These are phyloP conservation scores for Quercus aquifolioides DNA, from an alignment of 306 rosid genomes.

Conservation along the genomic window DNA sequence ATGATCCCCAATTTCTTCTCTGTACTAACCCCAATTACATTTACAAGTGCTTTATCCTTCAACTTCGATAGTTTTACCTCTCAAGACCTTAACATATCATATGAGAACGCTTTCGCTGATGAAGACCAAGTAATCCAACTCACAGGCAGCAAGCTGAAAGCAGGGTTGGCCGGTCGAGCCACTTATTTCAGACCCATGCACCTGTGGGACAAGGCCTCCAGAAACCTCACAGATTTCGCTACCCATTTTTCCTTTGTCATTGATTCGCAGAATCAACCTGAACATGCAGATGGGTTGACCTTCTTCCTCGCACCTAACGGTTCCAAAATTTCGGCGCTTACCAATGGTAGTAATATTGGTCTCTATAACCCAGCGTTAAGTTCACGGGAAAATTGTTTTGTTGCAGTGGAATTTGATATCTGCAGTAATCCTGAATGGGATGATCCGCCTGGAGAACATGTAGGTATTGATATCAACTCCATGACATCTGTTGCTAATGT, in stretches of 20 bases:
- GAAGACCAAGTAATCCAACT: slow-evolving; percentile 17
- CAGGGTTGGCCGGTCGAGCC: slow-evolving; percentile 28
- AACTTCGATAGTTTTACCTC: slow-evolving; percentile 11
- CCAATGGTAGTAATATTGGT: slow-evolving; percentile 21
- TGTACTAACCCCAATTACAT: not conserved
- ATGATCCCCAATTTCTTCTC: too few species aligned
- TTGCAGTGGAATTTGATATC: slow-evolving; percentile 57
- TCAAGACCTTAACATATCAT: not conserved
- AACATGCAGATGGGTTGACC: too few species aligned
- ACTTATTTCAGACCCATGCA: slow-evolving; percentile 23
- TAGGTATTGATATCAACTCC: slow-evolving; percentile 41
- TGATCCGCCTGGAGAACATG: slow-evolving; percentile 3
- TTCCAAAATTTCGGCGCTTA: slow-evolving; percentile 10
- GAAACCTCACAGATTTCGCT: too few species aligned
- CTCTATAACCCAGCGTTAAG: slow-evolving; percentile 14
- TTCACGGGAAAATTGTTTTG: slow-evolving; percentile 20
- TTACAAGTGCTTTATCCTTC: slow-evolving; percentile 3
- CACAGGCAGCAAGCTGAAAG: not conserved
- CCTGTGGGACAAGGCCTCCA: slow-evolving; percentile 15
- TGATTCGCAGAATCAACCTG: too few species aligned
- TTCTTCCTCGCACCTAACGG: too few species aligned
- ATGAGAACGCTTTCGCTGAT: not conserved
- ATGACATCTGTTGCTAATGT: slow-evolving; percentile 18
- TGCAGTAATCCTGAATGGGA: not conserved
- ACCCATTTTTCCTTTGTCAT: too few species aligned